Conservation (phyloP, 2,329 filamentous ascomycete genomes). For the Colletotrichum kahawae region DNA sequence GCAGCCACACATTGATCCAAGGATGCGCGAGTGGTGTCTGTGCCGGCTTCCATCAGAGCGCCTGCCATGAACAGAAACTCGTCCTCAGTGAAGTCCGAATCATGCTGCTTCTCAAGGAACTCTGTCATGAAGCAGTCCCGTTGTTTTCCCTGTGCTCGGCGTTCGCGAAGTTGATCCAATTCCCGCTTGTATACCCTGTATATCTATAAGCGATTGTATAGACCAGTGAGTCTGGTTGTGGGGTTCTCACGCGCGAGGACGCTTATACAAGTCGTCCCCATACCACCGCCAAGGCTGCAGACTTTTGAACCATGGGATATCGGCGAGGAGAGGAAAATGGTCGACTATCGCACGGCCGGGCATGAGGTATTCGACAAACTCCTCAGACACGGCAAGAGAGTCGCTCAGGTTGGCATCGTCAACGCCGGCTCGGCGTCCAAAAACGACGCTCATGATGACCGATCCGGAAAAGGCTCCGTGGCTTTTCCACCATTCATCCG, state of each 20-base stretch:
- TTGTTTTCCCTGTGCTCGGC: neutral
- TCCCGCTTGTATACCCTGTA: neutral
- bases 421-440: neutral
- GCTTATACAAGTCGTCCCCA: neutral
- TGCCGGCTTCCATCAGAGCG: neutral
- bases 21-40: neutral
- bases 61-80: neutral
- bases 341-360: neutral
- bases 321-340: neutral
- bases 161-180: neutral
- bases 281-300: neutral
- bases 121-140: neutral
- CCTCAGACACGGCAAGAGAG: neutral
- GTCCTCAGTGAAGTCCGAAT: neutral
- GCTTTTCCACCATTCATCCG: neutral
- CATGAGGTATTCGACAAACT: neutral
- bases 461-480: neutral
- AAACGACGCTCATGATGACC: neutral
- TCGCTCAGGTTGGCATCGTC: neutral
- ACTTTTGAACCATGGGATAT: neutral
- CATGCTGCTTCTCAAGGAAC: neutral
- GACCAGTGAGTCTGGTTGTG: neutral
- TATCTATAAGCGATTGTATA: neutral
- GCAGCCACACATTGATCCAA: neutral
- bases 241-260: neutral